Evolutionary conservation across 192 early-diverging fungal genomes (phyloP).

Genomic region (Funneliformis geosporum): DNA sequence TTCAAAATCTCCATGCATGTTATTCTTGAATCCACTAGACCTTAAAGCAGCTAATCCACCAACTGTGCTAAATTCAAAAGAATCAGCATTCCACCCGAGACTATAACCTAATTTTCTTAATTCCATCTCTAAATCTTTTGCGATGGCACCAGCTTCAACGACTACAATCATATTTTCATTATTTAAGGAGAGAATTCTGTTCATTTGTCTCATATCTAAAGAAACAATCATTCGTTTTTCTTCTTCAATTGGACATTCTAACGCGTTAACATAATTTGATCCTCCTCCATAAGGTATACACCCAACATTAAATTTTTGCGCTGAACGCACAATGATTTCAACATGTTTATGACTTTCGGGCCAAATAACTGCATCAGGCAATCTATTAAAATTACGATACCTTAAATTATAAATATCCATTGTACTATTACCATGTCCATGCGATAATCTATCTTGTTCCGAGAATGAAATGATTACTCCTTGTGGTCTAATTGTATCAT

Average conservation of each 20-base stretch:
- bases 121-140: constrained; percentile 9
- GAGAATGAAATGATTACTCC: constrained; percentile 13
- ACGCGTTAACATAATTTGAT: constrained; percentile 21
- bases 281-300: constrained; percentile 19
- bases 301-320: constrained; percentile 21
- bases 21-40: background rate
- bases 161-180: constrained; percentile 16
- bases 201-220: constrained; percentile 26
- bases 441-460: constrained; percentile 11
- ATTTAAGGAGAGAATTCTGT: constrained; percentile 13
- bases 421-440: background rate
- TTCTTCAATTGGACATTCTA: constrained; percentile 10
- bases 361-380: constrained; percentile 16
- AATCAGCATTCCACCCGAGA: constrained; percentile 9
- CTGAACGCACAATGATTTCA: background rate
- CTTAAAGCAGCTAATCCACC: background rate
- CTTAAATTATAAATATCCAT: constrained; percentile 11
- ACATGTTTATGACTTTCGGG: constrained; percentile 24
- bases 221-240: constrained; percentile 1
- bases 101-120: constrained; percentile 11
- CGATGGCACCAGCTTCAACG: constrained; percentile 6
- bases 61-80: constrained; percentile 16
- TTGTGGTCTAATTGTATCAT: constrained; percentile 7
- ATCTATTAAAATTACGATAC: background rate
- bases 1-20: background rate